Percentiles rank a stretch among this genome's conserved stretches.
Conservation (phyloP, 2,329 filamentous ascomycete genomes). For the Ascochyta koolunga region DNA sequence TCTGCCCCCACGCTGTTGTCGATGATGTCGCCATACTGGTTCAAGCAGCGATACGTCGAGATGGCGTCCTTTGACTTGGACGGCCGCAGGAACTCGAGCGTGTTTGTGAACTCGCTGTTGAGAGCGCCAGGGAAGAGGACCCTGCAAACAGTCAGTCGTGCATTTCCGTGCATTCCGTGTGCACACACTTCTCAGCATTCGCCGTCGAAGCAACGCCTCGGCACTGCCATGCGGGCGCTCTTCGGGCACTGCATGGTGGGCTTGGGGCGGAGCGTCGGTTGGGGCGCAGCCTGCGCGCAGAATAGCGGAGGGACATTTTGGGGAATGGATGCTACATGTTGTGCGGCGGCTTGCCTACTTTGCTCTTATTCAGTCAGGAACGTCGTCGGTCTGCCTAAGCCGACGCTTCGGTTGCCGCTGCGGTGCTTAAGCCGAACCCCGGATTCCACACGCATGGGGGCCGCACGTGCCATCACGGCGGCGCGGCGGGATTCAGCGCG, state of each 20-base stretch:
- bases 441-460: constrained; percentile 16
- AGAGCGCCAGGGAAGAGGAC: constrained; percentile 88
- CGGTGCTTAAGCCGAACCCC: constrained; percentile 10
- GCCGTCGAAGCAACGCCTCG: constrained; percentile 63
- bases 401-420: constrained; percentile 32
- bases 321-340: constrained; percentile 27
- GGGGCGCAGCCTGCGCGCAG: constrained; percentile 31
- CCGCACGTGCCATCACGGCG: constrained; percentile 40
- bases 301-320: constrained; percentile 45
- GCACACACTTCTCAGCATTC: constrained; percentile 65
- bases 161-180: neutral
- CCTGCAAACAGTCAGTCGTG: constrained; percentile 40
- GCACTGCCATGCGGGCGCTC: constrained; percentile 45
- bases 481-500: constrained; percentile 9
- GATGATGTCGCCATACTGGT: constrained; percentile 84
- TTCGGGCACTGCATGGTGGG: constrained; percentile 19
- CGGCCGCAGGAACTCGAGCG: constrained; percentile 77
- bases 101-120: constrained; percentile 87
- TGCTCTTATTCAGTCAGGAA: constrained; percentile 10
- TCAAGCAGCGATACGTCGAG: constrained; percentile 88
- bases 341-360: constrained; percentile 29
- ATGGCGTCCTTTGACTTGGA: constrained; percentile 72
- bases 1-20: constrained; percentile 72
- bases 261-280: constrained; percentile 21
- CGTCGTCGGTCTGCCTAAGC: constrained; percentile 16